Conservation (phyloP, 257 asterid genomes). For the Solanum pinnatisectum region DNA sequence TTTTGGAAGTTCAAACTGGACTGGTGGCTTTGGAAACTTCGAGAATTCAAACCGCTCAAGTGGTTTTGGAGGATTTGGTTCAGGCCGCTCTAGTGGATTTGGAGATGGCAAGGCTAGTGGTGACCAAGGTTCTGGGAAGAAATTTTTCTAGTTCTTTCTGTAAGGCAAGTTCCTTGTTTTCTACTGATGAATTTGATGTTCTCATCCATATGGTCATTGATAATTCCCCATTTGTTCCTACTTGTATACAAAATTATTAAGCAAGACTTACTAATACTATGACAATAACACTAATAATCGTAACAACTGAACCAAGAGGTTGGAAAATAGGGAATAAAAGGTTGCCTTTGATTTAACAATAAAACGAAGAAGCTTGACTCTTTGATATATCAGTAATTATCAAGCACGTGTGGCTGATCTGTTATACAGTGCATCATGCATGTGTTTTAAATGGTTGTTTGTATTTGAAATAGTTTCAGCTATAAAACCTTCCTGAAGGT, state of each 20-base stretch:
- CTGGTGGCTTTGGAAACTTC: conserved; percentile 39
- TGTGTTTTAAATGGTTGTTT: background rate
- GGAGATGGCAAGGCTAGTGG: conserved; percentile 14
- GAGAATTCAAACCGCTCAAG: conserved; percentile 24
- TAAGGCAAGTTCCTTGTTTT: background rate
- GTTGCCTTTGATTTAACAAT: background rate
- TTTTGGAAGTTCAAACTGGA: conserved; percentile 33
- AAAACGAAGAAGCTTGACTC: background rate
- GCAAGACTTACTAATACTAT: background rate
- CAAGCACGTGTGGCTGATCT: background rate
- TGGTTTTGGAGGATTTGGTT: conserved; percentile 26
- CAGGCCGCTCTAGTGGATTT: conserved; percentile 1
- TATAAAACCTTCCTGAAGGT: background rate
- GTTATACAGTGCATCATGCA: background rate
- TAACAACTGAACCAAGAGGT: background rate
- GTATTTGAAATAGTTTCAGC: background rate
- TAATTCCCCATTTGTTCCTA: background rate
- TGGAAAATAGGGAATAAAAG: background rate
- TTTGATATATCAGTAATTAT: background rate
- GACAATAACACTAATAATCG: background rate
- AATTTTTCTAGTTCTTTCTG: conserved; percentile 8
- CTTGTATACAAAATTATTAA: background rate
- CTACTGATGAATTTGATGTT: background rate
- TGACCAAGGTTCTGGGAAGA: conserved; percentile 13
- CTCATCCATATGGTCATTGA: background rate